Base-by-base conservation (phyloP, 176 grass and related monocot species). In the Bonia amplexicaulis region DNA sequence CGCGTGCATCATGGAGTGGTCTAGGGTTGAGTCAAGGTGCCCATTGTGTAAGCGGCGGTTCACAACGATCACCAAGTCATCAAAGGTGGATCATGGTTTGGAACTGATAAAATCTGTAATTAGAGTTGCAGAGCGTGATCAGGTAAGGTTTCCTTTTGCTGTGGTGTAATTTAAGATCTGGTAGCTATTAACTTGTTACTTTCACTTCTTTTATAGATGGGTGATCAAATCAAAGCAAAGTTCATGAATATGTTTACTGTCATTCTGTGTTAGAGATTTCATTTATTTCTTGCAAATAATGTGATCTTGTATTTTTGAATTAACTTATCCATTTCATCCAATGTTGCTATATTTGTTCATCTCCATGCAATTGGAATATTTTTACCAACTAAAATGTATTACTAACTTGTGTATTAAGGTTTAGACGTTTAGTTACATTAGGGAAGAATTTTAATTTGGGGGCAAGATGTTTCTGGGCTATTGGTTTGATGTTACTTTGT, bases 11-110 rank as follows among this genome's bases (percentile, higher is more conserved):
- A 88, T 98, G 68, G 93, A 95, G 74, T 98, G 96, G 96, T 95
- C 93, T 23, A 98, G 85, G 65, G 96, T 98, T 72, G 96, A 98
- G 77, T 95, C 93, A 12, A 85, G 91, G 69, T 98, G 96, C 75
- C 96, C 96, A 14, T 83, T 98, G 35, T 98, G 96, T 85, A 98
- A 95, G 84, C 81, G 86, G 64, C 78, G 93, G 61, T 98, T 98
- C 77, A 89, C 70, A n/a, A 95, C 88, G 14, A 94, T 98, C 78
- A 94, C 96, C 51, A 98, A 94, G 87, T 90, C 86, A 12, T 92
- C 93, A 3, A 93, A 90, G 57, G 84, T 63, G 15, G 90, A 92
- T 93, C 77, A 82, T 53, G 78, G 80, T 40, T 83, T 89, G 78
- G 86, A 88, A 46, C 35, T 77, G 23, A 84, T 82, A 62, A 93